Conservation (phyloP, 352 stramenopile genomes). For the Phytophthora foliorum region DNA sequence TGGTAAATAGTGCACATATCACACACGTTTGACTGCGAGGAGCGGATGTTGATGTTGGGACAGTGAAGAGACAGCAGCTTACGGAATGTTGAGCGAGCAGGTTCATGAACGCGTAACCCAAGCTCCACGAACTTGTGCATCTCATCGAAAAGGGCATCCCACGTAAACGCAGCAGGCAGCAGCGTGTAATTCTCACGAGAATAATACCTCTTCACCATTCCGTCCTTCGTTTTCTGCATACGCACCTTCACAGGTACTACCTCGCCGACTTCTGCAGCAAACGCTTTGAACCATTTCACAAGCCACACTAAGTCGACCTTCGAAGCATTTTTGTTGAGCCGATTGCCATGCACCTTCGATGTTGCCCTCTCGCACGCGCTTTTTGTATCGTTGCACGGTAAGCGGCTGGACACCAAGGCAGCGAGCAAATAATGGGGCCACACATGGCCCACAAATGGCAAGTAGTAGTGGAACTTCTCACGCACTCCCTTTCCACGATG, state of each 20-base stretch:
- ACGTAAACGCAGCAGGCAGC: no score
- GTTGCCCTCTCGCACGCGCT: neutral
- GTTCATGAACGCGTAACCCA: no score
- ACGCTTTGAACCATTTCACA: slow-evolving; percentile 12
- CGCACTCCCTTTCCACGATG: no score
- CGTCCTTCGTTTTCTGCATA: slow-evolving; percentile 2
- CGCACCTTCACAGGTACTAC: slow-evolving; percentile 15
- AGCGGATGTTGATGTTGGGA: no score
- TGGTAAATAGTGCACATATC: slow-evolving; percentile 20
- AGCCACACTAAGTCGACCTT: slow-evolving; percentile 12
- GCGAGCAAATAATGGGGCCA: no score
- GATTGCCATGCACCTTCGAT: slow-evolving; percentile 6
- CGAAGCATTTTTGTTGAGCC: slow-evolving; percentile 4
- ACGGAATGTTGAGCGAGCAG: no score
- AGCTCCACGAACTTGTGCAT: no score
- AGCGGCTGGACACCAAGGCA: neutral
- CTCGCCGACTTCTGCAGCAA: slow-evolving; percentile 8
- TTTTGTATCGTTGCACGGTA: neutral
- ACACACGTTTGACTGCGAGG: no score
- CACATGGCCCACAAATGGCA: neutral
- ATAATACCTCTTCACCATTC: slow-evolving; percentile 20
- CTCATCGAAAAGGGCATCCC: no score
- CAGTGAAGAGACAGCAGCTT: no score
- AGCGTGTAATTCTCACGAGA: neutral
- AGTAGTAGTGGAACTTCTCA: no score